Evolutionary conservation across 495 filamentous ascomycete genomes (phyloP).

Genomic region (Aspergillus diversus): DNA sequence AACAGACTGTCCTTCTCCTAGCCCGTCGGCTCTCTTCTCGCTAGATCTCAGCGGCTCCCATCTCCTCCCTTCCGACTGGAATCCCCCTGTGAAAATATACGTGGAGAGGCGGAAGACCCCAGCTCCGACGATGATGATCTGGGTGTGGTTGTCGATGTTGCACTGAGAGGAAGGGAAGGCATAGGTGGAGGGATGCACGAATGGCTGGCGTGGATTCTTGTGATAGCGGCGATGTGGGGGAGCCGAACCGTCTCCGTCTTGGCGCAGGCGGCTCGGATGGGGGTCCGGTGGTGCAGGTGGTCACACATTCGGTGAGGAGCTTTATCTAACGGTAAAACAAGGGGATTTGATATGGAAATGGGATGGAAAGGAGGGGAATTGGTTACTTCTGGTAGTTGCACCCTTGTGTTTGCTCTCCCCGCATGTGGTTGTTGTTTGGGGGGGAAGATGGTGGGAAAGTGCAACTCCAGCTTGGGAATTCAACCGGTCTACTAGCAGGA

Average conservation of each 20-base stretch:
- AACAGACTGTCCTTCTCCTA: constrained; percentile 26
- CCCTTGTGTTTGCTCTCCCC: too few relatives aligned
- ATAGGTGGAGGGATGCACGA: not conserved
- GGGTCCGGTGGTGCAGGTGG: not conserved
- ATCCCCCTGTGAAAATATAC: too few relatives aligned
- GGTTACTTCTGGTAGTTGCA: too few relatives aligned
- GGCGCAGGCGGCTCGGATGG: not conserved
- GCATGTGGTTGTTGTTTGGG: too few relatives aligned
- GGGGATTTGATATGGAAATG: too few relatives aligned
- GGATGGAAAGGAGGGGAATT: too few relatives aligned
- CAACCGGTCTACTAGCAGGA: too few relatives aligned
- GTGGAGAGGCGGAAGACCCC: constrained; percentile 71
- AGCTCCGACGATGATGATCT: constrained; percentile 69
- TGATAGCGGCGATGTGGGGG: not conserved
- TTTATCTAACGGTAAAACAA: not conserved
- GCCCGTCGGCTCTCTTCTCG: constrained; percentile 32
- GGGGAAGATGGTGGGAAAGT: too few relatives aligned
- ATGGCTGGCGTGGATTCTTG: too few relatives aligned
- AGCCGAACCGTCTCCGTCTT: constrained; percentile 1
- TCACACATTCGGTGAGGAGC: not conserved
- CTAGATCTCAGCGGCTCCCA: constrained; percentile 38
- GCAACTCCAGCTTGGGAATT: too few relatives aligned
- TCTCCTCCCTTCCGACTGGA: constrained; percentile 21
- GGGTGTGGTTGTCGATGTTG: constrained; percentile 33
- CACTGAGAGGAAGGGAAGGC: not conserved